Evolutionary conservation across 345 rosid genomes (phyloP), one percentile per base, ranked within the genome.

Genomic region (Firmiana major): DNA sequence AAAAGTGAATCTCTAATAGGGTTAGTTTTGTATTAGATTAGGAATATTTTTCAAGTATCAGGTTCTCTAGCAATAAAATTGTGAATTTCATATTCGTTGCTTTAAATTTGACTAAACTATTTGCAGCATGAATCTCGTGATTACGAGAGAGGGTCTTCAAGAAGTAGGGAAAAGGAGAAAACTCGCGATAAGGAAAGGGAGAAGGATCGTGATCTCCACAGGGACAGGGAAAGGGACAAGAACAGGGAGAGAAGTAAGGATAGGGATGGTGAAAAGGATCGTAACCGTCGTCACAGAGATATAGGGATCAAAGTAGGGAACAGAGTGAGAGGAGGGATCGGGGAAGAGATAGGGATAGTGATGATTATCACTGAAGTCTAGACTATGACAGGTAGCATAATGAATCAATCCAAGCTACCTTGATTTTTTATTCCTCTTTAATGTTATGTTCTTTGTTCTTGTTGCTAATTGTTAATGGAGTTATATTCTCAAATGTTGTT

Each of bases 301-400:
- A 79, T 74, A 78, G 89, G 75, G 94, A 90, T 3, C 95, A 84
- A 68, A 71, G 88, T 81, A 78, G 89, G 74, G 94, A 90, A 5
- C 95, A 85, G 66, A 69, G 87, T 80, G 98, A 92, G 24, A 91
- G 93, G 84, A 94, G 92, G 82, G 97, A 89, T 34, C 85, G 94
- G 55, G 93, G 97, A 22, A 87, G 92, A 80, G 95, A 88, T 19
- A 83, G 89, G 62, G 98, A 90, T 60, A 97, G 81, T 31, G 34
- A 31, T 84, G 97, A 87, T 78, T 58, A 75, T 82, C 75, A 76
- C 77, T 68, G 90, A 65, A 84, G 84, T 79, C 89, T 92, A 55
- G 97, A 89, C 70, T 77, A 77, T 87, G 97, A 91, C 66, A 90
- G 96, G 98, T 90, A 79, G 77, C 63, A 59, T 17, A 40, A 51